A percentile compares a stretch with the other conserved stretches of the same genome.
Conservation (phyloP, 2,329 filamentous ascomycete species). For the Aspergillus aculeatus region DNA sequence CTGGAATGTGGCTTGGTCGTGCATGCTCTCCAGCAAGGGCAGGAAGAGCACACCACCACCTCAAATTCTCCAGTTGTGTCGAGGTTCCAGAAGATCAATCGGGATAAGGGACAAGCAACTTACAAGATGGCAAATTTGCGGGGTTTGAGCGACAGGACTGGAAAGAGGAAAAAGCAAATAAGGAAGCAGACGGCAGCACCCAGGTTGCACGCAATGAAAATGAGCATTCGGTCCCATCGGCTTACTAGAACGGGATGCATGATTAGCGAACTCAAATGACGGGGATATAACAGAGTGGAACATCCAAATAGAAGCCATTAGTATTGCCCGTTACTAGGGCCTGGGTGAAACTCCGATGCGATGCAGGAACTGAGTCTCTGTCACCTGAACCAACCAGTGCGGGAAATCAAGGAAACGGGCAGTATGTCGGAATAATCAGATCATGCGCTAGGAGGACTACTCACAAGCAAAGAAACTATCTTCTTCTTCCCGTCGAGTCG, state of each 20-base stretch:
- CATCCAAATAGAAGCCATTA: constrained; percentile 2
- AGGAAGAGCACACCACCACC: constrained; percentile 26
- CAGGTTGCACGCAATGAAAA: constrained; percentile 89
- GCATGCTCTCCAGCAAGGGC: constrained; percentile 18
- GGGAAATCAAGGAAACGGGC: constrained; percentile 21
- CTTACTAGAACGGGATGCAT: constrained; percentile 64
- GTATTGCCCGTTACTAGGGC: constrained; percentile 17
- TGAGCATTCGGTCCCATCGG: constrained; percentile 90
- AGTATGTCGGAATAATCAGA: constrained; percentile 11
- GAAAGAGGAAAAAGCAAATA: constrained; percentile 84
- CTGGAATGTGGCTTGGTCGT: constrained; percentile 8
- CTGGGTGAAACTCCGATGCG: constrained; percentile 28
- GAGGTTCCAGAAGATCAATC: constrained; percentile 9
- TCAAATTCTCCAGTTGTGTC: constrained; percentile 16
- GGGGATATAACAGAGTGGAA: not conserved
- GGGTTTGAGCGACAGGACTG: constrained; percentile 73
- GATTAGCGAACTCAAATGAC: constrained; percentile 16
- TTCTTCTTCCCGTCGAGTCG: constrained; percentile 84
- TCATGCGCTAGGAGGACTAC: constrained; percentile 58
- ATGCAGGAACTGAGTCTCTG: constrained; percentile 40
- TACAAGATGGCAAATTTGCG: constrained; percentile 97
- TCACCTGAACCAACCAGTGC: constrained; percentile 33
- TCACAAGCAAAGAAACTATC: constrained; percentile 94
- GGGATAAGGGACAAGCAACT: constrained; percentile 50
- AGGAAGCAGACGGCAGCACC: constrained; percentile 89